These are phyloP conservation scores for Gossypium australe DNA, from an alignment of 345 rosid genomes.

Conservation along the genomic window DNA sequence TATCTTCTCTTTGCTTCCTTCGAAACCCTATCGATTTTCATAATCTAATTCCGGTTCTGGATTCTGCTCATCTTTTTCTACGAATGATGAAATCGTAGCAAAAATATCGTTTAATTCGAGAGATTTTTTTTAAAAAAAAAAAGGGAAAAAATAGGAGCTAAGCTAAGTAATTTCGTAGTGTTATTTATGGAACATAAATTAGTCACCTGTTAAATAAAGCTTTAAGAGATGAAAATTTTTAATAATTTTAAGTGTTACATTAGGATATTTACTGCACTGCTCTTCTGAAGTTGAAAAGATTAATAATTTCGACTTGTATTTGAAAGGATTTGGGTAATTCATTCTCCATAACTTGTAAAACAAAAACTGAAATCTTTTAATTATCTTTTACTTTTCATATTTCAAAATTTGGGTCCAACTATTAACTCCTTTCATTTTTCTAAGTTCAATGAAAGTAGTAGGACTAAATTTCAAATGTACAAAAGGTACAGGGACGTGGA, in stretches of 20 bases:
- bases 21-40: neutral
- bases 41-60: neutral
- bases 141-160: neutral
- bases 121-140: too few species aligned
- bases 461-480: too few species aligned
- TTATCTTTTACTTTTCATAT: too few species aligned
- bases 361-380: too few species aligned
- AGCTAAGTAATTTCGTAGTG: neutral
- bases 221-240: neutral
- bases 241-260: neutral
- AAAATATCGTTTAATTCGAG: too few species aligned
- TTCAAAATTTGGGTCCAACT: too few species aligned
- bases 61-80: neutral
- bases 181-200: neutral
- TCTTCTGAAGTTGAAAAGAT: neutral
- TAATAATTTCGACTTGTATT: neutral
- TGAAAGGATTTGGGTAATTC: neutral
- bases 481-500: too few species aligned
- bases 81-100: neutral
- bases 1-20: slow-evolving; percentile 2
- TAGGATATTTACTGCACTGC: neutral
- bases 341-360: neutral
- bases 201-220: neutral
- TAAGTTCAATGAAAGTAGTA: too few species aligned
- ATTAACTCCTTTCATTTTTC: too few species aligned